These are phyloP conservation scores for Albugo laibachii DNA, from an alignment of 352 stramenopile species.

Conservation along the genomic window DNA sequence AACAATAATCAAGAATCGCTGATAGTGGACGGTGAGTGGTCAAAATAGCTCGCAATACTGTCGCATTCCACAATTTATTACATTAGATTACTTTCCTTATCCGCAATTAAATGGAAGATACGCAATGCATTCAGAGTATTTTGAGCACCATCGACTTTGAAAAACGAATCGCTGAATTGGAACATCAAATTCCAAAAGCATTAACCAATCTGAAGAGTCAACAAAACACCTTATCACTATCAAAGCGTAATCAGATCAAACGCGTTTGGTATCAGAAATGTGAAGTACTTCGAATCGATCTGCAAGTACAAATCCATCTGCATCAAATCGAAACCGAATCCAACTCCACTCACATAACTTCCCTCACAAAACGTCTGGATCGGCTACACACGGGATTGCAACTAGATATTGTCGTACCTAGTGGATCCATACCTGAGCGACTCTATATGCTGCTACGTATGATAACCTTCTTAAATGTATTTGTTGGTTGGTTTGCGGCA, in stretches of 20 bases:
- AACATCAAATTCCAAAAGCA: too few relatives aligned
- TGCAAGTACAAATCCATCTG: slow-evolving; percentile 56
- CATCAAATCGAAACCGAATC: slow-evolving; percentile 41
- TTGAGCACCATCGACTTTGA: too few relatives aligned
- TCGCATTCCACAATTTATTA: too few relatives aligned
- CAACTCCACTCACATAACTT: slow-evolving; percentile 19
- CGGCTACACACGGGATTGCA: slow-evolving; percentile 36
- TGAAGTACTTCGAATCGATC: slow-evolving; percentile 54
- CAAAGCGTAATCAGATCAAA: slow-evolving; percentile 50
- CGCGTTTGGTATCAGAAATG: slow-evolving; percentile 48
- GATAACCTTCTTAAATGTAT: slow-evolving; percentile 37
- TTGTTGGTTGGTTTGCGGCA: slow-evolving; percentile 57
- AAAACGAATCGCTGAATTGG: too few relatives aligned
- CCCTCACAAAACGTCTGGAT: slow-evolving; percentile 33
- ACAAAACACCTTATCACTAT: slow-evolving; percentile 6
- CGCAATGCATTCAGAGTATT: too few relatives aligned
- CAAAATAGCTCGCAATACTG: too few relatives aligned
- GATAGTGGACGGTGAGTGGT: too few relatives aligned
- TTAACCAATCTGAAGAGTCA: too few relatives aligned
- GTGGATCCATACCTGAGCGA: slow-evolving; percentile 23
- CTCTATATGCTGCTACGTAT: slow-evolving; percentile 46
- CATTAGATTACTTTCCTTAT: too few relatives aligned
- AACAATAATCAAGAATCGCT: too few relatives aligned
- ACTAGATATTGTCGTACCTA: slow-evolving; percentile 29
- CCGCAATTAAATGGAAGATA: too few relatives aligned